Evolutionary conservation across 768 basidiomycete species (phyloP), one percentile per base, ranked within the genome.

Genomic region (Auricularia heimuer): DNA sequence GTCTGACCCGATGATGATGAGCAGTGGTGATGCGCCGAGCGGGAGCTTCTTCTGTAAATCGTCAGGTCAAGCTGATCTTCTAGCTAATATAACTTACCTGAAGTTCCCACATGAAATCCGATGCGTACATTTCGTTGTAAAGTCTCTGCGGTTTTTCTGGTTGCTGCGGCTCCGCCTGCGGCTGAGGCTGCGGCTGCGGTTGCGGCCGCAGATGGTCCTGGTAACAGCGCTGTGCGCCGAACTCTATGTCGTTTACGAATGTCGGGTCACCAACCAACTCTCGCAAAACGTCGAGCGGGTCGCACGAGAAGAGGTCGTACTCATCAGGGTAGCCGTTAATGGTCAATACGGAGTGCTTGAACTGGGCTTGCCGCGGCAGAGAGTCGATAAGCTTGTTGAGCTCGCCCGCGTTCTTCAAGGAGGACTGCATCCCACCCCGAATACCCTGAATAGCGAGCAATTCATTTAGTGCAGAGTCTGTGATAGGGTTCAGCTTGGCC

Each of bases 61-160:
- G 29, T 29, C 29, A 29, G 29, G 29, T 3, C 29, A 29, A 29
- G 2, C 29, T 29, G 29, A 29, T 29, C 29, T 29, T 2, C 29
- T 29, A 29, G 29, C 29, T 29, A 29, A 3, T 2, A 29, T 29
- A 2, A 3, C 68, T 64, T 65, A 79, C 76, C 75, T 80, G 75
- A 33, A 69, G 67, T 34, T 69, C 68, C 68, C 71, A 68, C 77
- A 76, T 77, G 76, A 76, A 78, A 21, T 75, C 67, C 0, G 66
- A 73, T 1, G 75, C 76, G 69, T 72, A 75, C 75, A 78, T 78
- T 65, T 80, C 75, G 24, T 71, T 68, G 62, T 71, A 79, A 8
- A 75, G 64, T 4, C 72, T 66, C 2, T 68, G 69, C 8, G 39
- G 12, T 42, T 42, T 3, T 68, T 64, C 8, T 65, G 37, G 29